A percentile compares a stretch with the other conserved stretches of the same genome.
phyloP scores from a whole-genome alignment of 805 yeast species.

The Myxozyma geophila region DNA sequence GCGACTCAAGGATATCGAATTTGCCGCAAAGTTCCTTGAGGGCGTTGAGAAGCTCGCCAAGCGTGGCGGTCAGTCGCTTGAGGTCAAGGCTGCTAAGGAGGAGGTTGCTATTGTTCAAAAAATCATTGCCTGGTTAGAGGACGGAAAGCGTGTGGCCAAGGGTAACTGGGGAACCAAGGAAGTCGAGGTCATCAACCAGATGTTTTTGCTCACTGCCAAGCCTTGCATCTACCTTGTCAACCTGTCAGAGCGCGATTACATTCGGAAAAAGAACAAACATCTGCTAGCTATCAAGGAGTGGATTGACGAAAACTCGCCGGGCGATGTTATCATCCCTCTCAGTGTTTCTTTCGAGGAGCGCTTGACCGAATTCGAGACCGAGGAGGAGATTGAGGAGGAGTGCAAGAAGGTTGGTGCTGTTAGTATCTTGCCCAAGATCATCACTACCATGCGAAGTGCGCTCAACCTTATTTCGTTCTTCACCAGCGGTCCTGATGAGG shows the following conservation, averaged over 20 bases:
- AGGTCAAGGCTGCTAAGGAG: constrained; percentile 85
- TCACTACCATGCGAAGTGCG: constrained; percentile 83
- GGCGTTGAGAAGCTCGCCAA: constrained; percentile 76
- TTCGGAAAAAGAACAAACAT: constrained; percentile 87
- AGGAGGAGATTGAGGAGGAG: constrained; percentile 78
- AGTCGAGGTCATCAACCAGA: constrained; percentile 84
- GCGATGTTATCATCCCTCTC: constrained; percentile 88
- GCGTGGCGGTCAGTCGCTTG: constrained; percentile 88
- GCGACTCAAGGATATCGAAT: constrained; percentile 95
- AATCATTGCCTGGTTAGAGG: constrained; percentile 76
- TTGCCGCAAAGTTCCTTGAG: constrained; percentile 81
- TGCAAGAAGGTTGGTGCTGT: constrained; percentile 71
- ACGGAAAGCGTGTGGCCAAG: constrained; percentile 86
- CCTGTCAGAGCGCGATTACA: constrained; percentile 84
- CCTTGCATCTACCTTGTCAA: constrained; percentile 92
- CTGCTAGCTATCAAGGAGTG: constrained; percentile 81
- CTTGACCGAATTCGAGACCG: constrained; percentile 83
- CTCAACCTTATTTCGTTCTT: constrained; percentile 89
- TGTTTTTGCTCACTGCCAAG: constrained; percentile 90
- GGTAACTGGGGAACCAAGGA: constrained; percentile 87
- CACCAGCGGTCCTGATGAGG: constrained; percentile 96
- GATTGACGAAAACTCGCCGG: constrained; percentile 87
- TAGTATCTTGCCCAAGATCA: constrained; percentile 84
- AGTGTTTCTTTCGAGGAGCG: constrained; percentile 91
- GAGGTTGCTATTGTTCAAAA: constrained; percentile 74